Evolutionary conservation across 192 early-diverging fungal species (phyloP), one percentile per base, ranked within the genome.

Genomic region (Pilobolus umbonatus): DNA sequence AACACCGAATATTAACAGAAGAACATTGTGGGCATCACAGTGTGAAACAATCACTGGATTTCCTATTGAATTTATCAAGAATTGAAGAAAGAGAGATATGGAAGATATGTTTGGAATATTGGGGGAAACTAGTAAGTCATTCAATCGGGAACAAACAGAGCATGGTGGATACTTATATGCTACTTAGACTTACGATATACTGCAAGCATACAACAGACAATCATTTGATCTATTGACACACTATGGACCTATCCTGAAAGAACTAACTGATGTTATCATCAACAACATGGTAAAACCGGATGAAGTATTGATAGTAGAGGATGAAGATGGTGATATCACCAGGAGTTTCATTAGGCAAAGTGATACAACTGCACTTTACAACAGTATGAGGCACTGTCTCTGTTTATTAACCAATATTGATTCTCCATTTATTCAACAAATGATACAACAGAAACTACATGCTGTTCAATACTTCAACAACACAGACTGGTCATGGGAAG

Each of bases 91-190:
- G 48, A n/a, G 60, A 61, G 21, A 19, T 65, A 10, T 57, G 54
- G 55, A 50, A 39, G 11, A 57, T 65, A 1, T 65, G 62, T 31
- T 24, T 65, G 22, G 62, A 65, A 38, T 65, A 57, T 29, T 65
- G 62, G 62, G 62, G 46, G 9, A 65, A 65, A 52, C 15, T 54
- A 26, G n/a, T n/a, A n/a, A n/a, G n/a, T n/a, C n/a, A n/a, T n/a
- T n/a, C n/a, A n/a, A n/a, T n/a, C n/a, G n/a, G n/a, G n/a, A n/a
- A n/a, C n/a, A n/a, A n/a, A n/a, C n/a, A n/a, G n/a, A n/a, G n/a
- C n/a, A n/a, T n/a, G n/a, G 57, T 59, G 34, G 29, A 15, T 45
- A 4, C 17, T 58, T 46, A 8, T 58, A 45, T n/a, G n/a, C n/a
- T n/a, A n/a, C n/a, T n/a, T n/a, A n/a, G n/a, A 21, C 43, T 1